A percentile compares a stretch with the other conserved stretches of the same genome.
These are phyloP conservation scores for Penicillium canescens DNA, from an alignment of 495 filamentous ascomycete species.

Conservation along the genomic window DNA sequence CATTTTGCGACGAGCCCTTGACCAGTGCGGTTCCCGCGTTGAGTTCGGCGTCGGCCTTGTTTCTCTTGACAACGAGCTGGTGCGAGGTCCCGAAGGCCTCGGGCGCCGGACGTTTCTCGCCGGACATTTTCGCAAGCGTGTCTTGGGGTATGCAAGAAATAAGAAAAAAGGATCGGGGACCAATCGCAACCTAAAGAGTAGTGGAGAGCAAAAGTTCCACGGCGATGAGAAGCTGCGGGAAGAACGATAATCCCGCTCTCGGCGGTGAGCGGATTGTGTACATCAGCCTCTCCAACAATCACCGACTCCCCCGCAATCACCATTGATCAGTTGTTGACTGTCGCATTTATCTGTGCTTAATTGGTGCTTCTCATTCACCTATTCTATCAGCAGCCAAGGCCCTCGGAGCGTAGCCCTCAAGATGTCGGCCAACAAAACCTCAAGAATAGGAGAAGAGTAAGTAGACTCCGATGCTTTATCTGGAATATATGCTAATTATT, in stretches of 20 bases:
- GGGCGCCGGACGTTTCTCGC: slow-evolving; percentile 85
- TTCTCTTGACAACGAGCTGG: slow-evolving; percentile 86
- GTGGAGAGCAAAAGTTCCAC: slow-evolving; percentile 23
- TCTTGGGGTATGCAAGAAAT: not conserved
- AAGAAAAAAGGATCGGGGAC: not conserved
- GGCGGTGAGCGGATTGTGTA: slow-evolving; percentile 18
- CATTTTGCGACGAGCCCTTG: slow-evolving; percentile 67
- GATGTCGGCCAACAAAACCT: slow-evolving; percentile 80
- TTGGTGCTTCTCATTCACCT: not conserved
- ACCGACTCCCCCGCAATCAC: slow-evolving; percentile 27
- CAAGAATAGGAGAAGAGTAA: slow-evolving; percentile 96
- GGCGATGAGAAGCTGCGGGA: slow-evolving; percentile 25
- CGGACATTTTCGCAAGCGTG: slow-evolving; percentile 61
- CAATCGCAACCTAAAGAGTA: slow-evolving; percentile 2
- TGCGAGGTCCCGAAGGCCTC: slow-evolving; percentile 70
- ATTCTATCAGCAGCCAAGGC: not conserved
- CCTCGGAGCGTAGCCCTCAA: not conserved
- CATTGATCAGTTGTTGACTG: slow-evolving; percentile 7
- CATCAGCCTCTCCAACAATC: slow-evolving; percentile 22
- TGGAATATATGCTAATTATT: slow-evolving; percentile 30
- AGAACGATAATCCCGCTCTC: slow-evolving; percentile 32
- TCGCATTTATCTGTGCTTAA: slow-evolving; percentile 11
- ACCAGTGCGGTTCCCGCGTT: slow-evolving; percentile 60
- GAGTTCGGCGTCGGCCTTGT: slow-evolving; percentile 69
- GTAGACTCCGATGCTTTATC: slow-evolving; percentile 32